Conservation (phyloP, 768 basidiomycete genomes). For the Suillus clintonianus region DNA sequence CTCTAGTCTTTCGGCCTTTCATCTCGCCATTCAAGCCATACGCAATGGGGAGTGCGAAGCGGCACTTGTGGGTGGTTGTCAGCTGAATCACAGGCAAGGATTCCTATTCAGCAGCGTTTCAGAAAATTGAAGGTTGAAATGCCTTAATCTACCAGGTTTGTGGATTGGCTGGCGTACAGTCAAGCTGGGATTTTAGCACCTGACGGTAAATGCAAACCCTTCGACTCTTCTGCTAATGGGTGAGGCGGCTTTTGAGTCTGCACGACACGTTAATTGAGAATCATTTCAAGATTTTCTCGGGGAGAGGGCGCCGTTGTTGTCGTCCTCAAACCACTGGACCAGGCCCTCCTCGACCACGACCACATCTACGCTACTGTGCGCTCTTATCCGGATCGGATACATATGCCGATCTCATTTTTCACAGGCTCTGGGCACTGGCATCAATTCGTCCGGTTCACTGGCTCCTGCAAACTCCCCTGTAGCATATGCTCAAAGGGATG, state of each 20-base stretch:
- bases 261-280: not conserved
- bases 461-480: conserved; percentile 41
- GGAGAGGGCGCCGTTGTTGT: conserved; percentile 41
- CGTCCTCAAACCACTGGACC: conserved; percentile 41
- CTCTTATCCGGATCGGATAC: not conserved
- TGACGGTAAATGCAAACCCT: conserved; percentile 46
- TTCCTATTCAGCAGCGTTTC: not conserved
- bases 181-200: conserved; percentile 40
- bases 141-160: conserved; percentile 22
- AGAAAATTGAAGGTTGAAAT: not conserved
- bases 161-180: conserved; percentile 40
- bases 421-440: conserved; percentile 42
- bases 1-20: conserved; percentile 46
- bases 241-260: conserved; percentile 18
- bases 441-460: conserved; percentile 39
- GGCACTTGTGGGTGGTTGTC: conserved; percentile 48
- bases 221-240: conserved; percentile 47
- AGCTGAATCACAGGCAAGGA: conserved; percentile 42
- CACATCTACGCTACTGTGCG: conserved; percentile 42
- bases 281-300: conserved; percentile 34
- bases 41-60: conserved; percentile 46
- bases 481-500: conserved; percentile 36
- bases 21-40: conserved; percentile 49
- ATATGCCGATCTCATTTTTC: not conserved
- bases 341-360: conserved; percentile 42